These are phyloP conservation scores for Fusarium sp. DNA, from an alignment of 2,329 filamentous ascomycete species.

Conservation along the genomic window DNA sequence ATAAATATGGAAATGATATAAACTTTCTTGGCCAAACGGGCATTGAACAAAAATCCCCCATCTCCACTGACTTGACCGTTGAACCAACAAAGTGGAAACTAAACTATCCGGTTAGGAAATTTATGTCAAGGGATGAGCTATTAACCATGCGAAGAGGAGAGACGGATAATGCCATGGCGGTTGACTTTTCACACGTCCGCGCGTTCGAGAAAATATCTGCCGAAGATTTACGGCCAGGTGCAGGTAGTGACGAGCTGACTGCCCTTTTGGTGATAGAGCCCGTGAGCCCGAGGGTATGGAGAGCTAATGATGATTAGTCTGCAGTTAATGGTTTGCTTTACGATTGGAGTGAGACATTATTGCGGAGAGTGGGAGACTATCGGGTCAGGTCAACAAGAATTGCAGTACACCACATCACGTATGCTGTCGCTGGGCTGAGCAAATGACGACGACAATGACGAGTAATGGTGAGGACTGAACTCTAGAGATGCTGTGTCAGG, in stretches of 20 bases:
- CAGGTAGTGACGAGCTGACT: slow-evolving; percentile 19
- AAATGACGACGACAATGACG: slow-evolving; percentile 34
- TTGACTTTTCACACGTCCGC: slow-evolving; percentile 35
- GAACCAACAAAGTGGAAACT: background rate
- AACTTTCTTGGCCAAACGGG: background rate
- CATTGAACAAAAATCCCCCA: background rate
- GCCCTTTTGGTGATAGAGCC: slow-evolving; percentile 31
- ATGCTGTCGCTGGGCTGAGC: slow-evolving; percentile 9
- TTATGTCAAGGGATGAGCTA: background rate
- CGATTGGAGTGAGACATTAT: background rate
- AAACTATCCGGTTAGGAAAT: background rate
- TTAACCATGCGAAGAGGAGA: background rate
- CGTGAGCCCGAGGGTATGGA: slow-evolving; percentile 12
- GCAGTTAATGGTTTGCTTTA: background rate
- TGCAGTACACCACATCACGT: slow-evolving; percentile 3
- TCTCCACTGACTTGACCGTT: slow-evolving; percentile 22
- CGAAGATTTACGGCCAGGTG: slow-evolving; percentile 9
- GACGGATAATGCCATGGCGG: slow-evolving; percentile 15
- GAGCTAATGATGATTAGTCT: slow-evolving; percentile 7
- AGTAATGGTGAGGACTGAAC: background rate
- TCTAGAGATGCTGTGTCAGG: background rate
- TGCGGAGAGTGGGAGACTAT: slow-evolving; percentile 16
- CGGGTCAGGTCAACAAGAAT: background rate
- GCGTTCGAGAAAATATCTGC: slow-evolving; percentile 15
- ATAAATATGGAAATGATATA: background rate